phyloP scores from a whole-genome alignment of 768 basidiomycete genomes.

The Collybia nuda region DNA sequence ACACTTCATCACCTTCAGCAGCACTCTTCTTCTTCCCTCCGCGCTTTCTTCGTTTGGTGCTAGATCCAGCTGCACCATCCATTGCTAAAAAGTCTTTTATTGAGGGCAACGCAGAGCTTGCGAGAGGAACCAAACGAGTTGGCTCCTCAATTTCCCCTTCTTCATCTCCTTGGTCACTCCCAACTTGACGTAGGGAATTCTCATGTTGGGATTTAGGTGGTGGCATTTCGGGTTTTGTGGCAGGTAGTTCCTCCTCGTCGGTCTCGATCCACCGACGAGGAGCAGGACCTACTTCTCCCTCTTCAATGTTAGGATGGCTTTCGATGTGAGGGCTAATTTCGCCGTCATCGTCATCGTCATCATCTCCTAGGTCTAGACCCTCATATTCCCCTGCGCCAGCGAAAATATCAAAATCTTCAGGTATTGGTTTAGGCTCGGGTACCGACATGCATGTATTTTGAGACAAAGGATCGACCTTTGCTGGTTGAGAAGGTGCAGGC shows the following conservation, averaged over 20 bases:
- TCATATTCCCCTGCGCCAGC: conserved; percentile 83
- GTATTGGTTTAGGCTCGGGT: conserved; percentile 35
- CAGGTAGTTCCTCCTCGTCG: conserved; percentile 32
- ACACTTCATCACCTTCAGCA: conserved; percentile 32
- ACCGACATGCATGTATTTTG: conserved; percentile 3
- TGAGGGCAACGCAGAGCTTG: conserved; percentile 79
- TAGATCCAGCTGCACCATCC: conserved; percentile 64
- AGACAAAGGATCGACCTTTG: conserved; percentile 6
- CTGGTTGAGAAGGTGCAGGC: background rate
- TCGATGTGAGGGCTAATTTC: background rate
- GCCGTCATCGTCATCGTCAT: conserved; percentile 29
- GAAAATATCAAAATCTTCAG: conserved; percentile 85
- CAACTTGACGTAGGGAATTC: conserved; percentile 3
- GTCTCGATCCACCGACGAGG: conserved; percentile 46
- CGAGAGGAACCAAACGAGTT: conserved; percentile 68
- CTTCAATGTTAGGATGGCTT: background rate
- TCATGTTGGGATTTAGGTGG: conserved; percentile 10
- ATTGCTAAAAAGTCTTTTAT: conserved; percentile 81
- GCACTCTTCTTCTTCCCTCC: conserved; percentile 66
- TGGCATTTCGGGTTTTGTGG: conserved; percentile 11
- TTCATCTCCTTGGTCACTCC: conserved; percentile 29
- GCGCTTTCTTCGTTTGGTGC: conserved; percentile 66
- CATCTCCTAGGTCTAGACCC: conserved; percentile 57
- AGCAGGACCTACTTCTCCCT: conserved; percentile 10
- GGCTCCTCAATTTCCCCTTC: conserved; percentile 42